Evolutionary conservation across 768 basidiomycete genomes (phyloP).

Genomic region (Neoboletus brunneissimus): DNA sequence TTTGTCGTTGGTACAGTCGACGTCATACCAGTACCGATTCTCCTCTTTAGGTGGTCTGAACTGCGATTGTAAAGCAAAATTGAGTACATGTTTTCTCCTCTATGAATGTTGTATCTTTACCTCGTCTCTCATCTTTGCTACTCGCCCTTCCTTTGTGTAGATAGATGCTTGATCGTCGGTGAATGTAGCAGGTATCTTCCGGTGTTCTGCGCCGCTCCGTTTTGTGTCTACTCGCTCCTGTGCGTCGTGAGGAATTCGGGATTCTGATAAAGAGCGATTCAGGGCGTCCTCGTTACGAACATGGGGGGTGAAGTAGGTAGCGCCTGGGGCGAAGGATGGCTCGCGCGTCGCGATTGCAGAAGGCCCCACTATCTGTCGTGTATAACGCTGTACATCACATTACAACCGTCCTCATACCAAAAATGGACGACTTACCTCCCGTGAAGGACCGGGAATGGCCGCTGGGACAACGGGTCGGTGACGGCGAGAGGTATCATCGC

Average conservation of each 20-base stretch:
- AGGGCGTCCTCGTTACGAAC: neutral
- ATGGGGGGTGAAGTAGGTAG: neutral
- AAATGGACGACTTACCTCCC: slow-evolving; percentile 8
- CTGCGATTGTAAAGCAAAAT: neutral
- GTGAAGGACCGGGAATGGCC: neutral
- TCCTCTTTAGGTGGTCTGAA: too few species aligned
- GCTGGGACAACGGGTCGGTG: neutral
- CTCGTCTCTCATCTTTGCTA: slow-evolving; percentile 2
- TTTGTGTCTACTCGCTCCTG: neutral
- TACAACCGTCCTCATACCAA: neutral
- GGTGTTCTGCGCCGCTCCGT: neutral
- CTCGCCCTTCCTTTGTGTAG: neutral
- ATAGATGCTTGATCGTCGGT: neutral
- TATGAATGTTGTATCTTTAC: neutral
- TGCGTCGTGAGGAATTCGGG: neutral
- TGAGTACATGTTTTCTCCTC: neutral
- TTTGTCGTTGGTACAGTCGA: too few species aligned
- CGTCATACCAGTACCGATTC: too few species aligned
- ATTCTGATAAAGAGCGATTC: neutral
- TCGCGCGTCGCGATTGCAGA: neutral
- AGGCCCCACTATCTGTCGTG: slow-evolving; percentile 3
- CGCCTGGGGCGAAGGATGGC: neutral
- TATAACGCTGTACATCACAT: neutral
- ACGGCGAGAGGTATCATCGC: slow-evolving; percentile 1
- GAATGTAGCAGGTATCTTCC: neutral